phyloP scores from a whole-genome alignment of 768 basidiomycete genomes.

The Paxillus rubicundulus region DNA sequence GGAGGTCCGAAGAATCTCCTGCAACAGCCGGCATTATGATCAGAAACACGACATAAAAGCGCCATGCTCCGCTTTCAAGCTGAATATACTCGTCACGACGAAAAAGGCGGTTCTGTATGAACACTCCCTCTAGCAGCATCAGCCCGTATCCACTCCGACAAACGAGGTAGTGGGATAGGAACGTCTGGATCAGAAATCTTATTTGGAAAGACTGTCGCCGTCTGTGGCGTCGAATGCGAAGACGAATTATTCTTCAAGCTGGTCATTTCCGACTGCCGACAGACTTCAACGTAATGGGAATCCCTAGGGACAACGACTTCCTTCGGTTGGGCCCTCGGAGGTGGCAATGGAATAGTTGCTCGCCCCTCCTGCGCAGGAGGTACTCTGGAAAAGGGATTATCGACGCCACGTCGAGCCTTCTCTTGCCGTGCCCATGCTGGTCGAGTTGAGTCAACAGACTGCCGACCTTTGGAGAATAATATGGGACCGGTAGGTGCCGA shows the following conservation, averaged over 20 bases:
- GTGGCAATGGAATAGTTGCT: conserved; percentile 28
- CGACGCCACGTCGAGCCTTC: conserved; percentile 50
- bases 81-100: conserved; percentile 9
- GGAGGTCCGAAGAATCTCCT: not conserved
- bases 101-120: conserved; percentile 16
- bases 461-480: conserved; percentile 15
- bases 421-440: conserved; percentile 52
- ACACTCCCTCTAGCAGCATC: conserved; percentile 31
- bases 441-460: conserved; percentile 26
- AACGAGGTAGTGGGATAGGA: conserved; percentile 52
- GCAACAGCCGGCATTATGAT: not conserved
- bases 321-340: conserved; percentile 31
- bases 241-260: conserved; percentile 13
- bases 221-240: conserved; percentile 14
- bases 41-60: not conserved
- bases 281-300: conserved; percentile 36
- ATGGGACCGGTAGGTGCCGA: conserved; percentile 13
- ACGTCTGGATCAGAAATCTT: conserved; percentile 46
- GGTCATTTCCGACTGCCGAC: conserved; percentile 27
- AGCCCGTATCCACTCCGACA: conserved; percentile 54
- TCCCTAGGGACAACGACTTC: conserved; percentile 15
- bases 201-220: conserved; percentile 38
- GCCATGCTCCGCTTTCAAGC: not conserved
- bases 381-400: conserved; percentile 47
- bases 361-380: conserved; percentile 19